These are phyloP conservation scores for Diaporthe longicolla DNA, from an alignment of 2,329 filamentous ascomycete genomes.

Conservation along the genomic window DNA sequence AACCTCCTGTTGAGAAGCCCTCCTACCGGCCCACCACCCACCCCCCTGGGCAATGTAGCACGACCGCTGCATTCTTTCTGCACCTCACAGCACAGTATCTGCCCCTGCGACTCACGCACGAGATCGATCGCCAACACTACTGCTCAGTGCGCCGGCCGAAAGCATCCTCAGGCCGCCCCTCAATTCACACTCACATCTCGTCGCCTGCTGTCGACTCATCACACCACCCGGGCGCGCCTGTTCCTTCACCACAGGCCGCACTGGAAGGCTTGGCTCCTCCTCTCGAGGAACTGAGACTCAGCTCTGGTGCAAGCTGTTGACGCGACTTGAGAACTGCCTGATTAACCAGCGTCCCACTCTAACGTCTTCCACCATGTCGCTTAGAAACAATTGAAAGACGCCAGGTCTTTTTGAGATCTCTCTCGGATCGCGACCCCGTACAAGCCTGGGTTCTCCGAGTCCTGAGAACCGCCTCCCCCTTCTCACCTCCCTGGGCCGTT, in stretches of 20 bases:
- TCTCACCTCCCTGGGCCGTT: constrained; percentile 28
- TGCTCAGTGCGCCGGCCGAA: constrained; percentile 33
- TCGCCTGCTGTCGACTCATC: constrained; percentile 19
- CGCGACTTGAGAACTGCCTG: constrained; percentile 13
- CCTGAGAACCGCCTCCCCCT: not conserved
- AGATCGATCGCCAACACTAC: constrained; percentile 25
- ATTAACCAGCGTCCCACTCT: constrained; percentile 34
- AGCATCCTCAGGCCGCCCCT: constrained; percentile 1
- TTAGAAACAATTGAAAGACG: constrained; percentile 43
- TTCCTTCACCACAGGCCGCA: not conserved
- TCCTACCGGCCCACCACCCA: not conserved
- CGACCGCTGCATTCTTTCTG: constrained; percentile 34
- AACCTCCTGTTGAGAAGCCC: constrained; percentile 18
- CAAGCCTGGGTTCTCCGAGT: constrained; percentile 27
- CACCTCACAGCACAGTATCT: constrained; percentile 34
- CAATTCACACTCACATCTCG: constrained; percentile 11
- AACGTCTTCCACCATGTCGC: constrained; percentile 42
- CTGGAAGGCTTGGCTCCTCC: not conserved
- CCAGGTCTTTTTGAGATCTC: constrained; percentile 43
- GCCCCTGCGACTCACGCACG: constrained; percentile 17
- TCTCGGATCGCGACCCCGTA: constrained; percentile 33
- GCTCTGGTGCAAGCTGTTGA: constrained; percentile 5
- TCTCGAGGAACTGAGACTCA: not conserved
- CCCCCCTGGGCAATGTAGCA: constrained; percentile 36
- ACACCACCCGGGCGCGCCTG: constrained; percentile 19